These are phyloP conservation scores for Colletotrichum musicola DNA, from an alignment of 2,329 filamentous ascomycete genomes.

Conservation along the genomic window DNA sequence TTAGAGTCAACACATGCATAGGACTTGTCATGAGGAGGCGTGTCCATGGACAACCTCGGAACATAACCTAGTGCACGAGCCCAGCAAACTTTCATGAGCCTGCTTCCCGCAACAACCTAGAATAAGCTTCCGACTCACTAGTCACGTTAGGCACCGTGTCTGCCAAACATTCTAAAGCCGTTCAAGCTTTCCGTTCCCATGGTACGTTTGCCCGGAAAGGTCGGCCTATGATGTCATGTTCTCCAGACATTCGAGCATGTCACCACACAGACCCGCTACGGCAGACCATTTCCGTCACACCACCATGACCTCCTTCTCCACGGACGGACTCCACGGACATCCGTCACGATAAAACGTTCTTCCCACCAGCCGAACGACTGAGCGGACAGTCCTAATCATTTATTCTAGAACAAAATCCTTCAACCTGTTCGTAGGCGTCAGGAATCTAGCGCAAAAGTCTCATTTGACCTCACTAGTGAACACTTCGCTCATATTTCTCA, in stretches of 20 bases:
- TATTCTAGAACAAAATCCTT: neutral
- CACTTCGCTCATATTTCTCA: neutral
- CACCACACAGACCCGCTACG: slow-evolving; percentile 37
- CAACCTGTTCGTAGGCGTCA: neutral
- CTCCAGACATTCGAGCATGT: slow-evolving; percentile 12
- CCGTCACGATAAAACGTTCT: slow-evolving; percentile 21
- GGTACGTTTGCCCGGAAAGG: slow-evolving; percentile 17
- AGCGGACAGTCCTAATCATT: neutral
- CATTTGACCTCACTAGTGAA: neutral
- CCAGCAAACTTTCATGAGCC: too few species aligned
- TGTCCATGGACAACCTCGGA: too few species aligned
- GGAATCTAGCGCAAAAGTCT: neutral
- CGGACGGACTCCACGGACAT: slow-evolving; percentile 16
- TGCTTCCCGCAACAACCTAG: too few species aligned
- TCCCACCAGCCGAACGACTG: neutral
- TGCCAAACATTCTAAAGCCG: neutral
- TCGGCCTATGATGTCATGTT: slow-evolving; percentile 36
- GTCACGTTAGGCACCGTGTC: neutral
- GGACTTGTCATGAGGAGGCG: too few species aligned
- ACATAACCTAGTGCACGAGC: too few species aligned
- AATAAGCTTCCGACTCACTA: neutral
- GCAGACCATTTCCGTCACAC: slow-evolving; percentile 29
- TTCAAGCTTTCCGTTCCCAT: neutral
- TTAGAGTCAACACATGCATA: too few species aligned
- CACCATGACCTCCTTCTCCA: slow-evolving; percentile 13